Base-by-base conservation (phyloP, 805 yeast species). In the Blastobotrys americana region DNA sequence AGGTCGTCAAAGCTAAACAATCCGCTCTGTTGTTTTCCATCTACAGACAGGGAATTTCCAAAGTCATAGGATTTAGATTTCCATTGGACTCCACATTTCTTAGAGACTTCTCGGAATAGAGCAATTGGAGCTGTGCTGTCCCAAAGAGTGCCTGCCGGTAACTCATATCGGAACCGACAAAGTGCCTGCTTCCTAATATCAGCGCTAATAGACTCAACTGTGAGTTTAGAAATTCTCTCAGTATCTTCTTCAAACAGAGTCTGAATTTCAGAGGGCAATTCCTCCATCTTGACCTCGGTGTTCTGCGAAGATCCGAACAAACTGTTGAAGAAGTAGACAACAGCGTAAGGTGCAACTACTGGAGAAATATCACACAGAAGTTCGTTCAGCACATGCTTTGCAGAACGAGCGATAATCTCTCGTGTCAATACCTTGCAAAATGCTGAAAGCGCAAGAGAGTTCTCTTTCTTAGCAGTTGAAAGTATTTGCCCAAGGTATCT, bases 51-150 rank as follows among this genome's bases (percentile, higher is more conserved):
- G 5, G 31, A 15, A 15, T 17, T 66, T 31, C 45, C 48, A 60
- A 77, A 76, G 9, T 61, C 66, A 57, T 76, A 80, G 8, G 66
- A 58, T 49, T 66, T 72, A 8, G 74, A 69, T 48, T 70, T 66
- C 84, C 95, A 82, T 69, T 93, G 98, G 43, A 90, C 77, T 65
- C 97, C 97, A 54, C 80, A 77, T 64, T 84, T 83, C 43, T 69
- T 56, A 8, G 96, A 79, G 51, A 88, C 71, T 53, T 81, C 84
- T 66, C 89, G 79, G 55, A 86, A 69, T 36, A 83, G 57, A 42
- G 74, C 77, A 17, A 68, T 49, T 2, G 69, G 63, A 22, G 59
- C 61, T 31, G 74, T 48, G 15, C 59, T 51, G 17, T 21, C 19
- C 1, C 63, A 55, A 25, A 63, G 41, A 83, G 86, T 82, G 41